These are phyloP conservation scores for Aspergillus egyptiacus DNA, from an alignment of 495 filamentous ascomycete species.

Conservation along the genomic window DNA sequence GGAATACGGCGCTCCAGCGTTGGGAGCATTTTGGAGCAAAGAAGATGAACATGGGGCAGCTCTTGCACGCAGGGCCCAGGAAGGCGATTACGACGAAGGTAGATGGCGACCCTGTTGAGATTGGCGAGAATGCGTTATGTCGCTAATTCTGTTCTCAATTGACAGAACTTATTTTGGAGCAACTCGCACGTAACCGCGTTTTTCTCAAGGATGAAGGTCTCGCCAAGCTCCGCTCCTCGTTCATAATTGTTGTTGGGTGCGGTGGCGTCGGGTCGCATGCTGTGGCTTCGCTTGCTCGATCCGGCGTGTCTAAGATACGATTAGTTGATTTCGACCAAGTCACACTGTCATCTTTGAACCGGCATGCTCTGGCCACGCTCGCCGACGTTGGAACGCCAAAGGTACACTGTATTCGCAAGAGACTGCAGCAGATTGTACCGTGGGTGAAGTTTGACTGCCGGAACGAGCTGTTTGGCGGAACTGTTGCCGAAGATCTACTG, in stretches of 20 bases:
- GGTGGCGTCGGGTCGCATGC: conserved; percentile 95
- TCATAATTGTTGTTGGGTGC: conserved; percentile 85
- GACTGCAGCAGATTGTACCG: conserved; percentile 78
- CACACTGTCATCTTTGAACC: conserved; percentile 83
- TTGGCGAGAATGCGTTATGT: background rate
- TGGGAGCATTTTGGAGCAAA: conserved; percentile 48
- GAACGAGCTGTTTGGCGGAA: conserved; percentile 74
- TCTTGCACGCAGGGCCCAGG: conserved; percentile 72
- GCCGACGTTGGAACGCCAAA: conserved; percentile 95
- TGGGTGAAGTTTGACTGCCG: conserved; percentile 88
- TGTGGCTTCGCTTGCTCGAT: conserved; percentile 76
- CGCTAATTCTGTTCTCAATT: background rate
- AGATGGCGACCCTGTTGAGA: conserved; percentile 5
- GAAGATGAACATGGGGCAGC: conserved; percentile 73
- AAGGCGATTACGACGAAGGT: conserved; percentile 91
- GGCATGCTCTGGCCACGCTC: conserved; percentile 89
- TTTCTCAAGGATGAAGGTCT: conserved; percentile 84
- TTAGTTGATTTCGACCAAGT: conserved; percentile 99
- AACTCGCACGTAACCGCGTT: conserved; percentile 88
- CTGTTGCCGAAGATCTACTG: conserved; percentile 58
- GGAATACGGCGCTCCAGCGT: conserved; percentile 62
- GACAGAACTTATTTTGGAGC: conserved; percentile 83
- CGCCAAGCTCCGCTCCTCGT: conserved; percentile 67
- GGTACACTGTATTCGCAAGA: conserved; percentile 70
- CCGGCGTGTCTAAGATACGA: conserved; percentile 78